Conservation (phyloP, 345 rosid species). For the Eucalyptus cloeziana region DNA sequence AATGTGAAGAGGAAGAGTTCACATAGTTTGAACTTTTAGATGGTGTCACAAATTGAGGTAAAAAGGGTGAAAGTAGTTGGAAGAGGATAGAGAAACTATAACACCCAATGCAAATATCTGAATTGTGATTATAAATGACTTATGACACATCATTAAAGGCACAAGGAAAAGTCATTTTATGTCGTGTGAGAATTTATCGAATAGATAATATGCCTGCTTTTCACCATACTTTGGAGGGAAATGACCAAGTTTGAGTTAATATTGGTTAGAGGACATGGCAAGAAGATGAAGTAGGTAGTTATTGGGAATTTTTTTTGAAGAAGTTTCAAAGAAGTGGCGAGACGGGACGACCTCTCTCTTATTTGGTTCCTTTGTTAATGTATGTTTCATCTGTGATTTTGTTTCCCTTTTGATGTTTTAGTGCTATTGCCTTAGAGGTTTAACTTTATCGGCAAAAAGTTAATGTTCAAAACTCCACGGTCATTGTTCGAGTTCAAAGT, state of each 20-base stretch:
- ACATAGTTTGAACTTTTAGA: background rate
- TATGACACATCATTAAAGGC: background rate
- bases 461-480: background rate
- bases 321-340: background rate
- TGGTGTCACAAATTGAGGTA: background rate
- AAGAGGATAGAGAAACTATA: background rate
- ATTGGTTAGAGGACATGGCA: background rate
- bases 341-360: background rate
- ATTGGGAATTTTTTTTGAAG: background rate
- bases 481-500: background rate
- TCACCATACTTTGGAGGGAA: background rate
- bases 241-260: background rate
- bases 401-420: background rate
- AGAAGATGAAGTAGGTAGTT: background rate
- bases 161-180: background rate
- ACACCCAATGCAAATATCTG: background rate
- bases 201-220: background rate
- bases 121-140: background rate
- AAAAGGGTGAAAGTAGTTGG: background rate
- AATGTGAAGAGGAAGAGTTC: background rate
- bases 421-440: background rate
- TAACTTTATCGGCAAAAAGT: background rate
- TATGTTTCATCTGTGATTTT: background rate
- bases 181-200: background rate
- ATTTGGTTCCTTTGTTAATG: background rate